These are phyloP conservation scores for Fusarium sp. DNA, from an alignment of 2,329 filamentous ascomycete species.

Conservation along the genomic window DNA sequence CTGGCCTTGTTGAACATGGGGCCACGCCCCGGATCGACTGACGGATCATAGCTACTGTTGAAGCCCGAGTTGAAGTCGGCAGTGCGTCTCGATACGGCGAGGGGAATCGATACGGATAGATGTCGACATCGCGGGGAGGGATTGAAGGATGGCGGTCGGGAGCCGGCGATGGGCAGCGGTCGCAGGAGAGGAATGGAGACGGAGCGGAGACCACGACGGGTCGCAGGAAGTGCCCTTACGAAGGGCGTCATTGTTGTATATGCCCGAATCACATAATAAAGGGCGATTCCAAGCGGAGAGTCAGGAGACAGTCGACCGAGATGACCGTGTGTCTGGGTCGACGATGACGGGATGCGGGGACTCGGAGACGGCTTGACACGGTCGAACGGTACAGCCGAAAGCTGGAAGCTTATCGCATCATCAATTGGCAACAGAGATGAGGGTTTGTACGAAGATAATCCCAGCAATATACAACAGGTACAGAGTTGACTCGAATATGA, in stretches of 20 bases:
- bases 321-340: conserved; percentile 27
- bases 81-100: conserved; percentile 51
- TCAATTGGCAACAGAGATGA: not conserved
- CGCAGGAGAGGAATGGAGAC: conserved; percentile 17
- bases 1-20: conserved; percentile 66
- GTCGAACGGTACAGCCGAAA: conserved; percentile 22
- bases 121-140: conserved; percentile 29
- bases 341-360: conserved; percentile 43
- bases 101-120: conserved; percentile 39
- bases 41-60: conserved; percentile 66
- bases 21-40: conserved; percentile 60
- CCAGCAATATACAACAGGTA: not conserved
- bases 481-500: not conserved
- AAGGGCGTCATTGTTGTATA: conserved; percentile 40
- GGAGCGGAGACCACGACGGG: conserved; percentile 24
- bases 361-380: conserved; percentile 30
- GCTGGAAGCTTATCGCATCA: conserved; percentile 26
- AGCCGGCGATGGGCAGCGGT: conserved; percentile 3
- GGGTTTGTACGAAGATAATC: not conserved
- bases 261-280: conserved; percentile 38
- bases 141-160: conserved; percentile 4
- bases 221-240: conserved; percentile 35
- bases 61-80: conserved; percentile 65
- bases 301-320: conserved; percentile 37
- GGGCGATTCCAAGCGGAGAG: conserved; percentile 8